These are phyloP conservation scores for Wickerhamiella sergipiensis DNA, from an alignment of 805 yeast genomes.

Conservation along the genomic window DNA sequence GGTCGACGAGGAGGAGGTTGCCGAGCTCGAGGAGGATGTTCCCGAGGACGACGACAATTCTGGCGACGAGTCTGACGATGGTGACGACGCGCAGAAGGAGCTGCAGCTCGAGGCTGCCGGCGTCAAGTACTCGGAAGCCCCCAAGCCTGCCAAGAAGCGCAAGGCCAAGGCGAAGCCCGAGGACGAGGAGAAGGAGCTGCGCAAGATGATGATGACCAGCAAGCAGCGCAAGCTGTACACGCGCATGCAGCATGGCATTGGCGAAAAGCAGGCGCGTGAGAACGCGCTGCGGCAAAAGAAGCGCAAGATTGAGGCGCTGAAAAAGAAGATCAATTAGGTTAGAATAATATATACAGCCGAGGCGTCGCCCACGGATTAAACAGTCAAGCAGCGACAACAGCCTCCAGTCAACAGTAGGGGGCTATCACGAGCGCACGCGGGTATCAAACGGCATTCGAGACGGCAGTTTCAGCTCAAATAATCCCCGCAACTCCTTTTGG, in stretches of 20 bases:
- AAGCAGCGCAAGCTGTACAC: constrained; percentile 88
- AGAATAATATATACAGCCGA: too few species aligned
- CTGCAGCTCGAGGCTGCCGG: constrained; percentile 86
- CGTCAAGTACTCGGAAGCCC: constrained; percentile 50
- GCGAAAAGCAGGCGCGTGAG: constrained; percentile 65
- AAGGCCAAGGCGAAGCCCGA: constrained; percentile 33
- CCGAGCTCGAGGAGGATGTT: constrained; percentile 43
- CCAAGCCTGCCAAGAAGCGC: constrained; percentile 26
- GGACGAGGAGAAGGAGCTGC: constrained; percentile 74
- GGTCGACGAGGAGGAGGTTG: constrained; percentile 32
- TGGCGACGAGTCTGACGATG: constrained; percentile 31
- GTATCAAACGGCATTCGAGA: constrained; percentile 75
- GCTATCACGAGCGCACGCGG: constrained; percentile 30
- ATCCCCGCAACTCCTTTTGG: constrained; percentile 52
- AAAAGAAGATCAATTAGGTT: constrained; percentile 5
- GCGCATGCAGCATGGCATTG: constrained; percentile 86
- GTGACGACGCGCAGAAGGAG: constrained; percentile 51
- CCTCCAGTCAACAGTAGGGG: too few species aligned
- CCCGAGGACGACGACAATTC: constrained; percentile 17
- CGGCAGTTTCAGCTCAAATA: constrained; percentile 58
- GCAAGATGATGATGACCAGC: constrained; percentile 94
- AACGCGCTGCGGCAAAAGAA: constrained; percentile 59
- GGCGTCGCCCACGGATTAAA: too few species aligned
- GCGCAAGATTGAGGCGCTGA: constrained; percentile 26
- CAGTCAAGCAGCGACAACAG: too few species aligned